Conservation (phyloP, 163 green algal species). For the Scenedesmus sp. region DNA sequence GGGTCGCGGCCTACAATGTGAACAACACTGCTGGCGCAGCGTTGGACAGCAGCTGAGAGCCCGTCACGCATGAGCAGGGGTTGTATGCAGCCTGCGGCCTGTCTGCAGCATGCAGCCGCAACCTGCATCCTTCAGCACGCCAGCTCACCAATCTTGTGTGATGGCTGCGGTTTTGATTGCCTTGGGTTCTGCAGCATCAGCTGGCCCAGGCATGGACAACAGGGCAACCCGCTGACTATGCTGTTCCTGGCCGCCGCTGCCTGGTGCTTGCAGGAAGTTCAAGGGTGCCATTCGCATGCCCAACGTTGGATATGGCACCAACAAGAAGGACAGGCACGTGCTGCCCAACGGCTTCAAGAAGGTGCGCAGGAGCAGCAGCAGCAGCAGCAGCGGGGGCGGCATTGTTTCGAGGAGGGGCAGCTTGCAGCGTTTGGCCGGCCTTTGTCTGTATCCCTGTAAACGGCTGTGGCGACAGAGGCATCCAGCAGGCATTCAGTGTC, state of each 20-base stretch:
- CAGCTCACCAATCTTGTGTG: no score
- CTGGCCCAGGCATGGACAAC: not conserved
- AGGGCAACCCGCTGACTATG: not conserved
- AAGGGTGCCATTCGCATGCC: constrained; percentile 96
- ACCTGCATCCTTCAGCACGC: no score
- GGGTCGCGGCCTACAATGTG: no score
- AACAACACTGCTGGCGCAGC: no score
- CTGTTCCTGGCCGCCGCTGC: not conserved
- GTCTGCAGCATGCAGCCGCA: no score
- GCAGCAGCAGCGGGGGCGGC: constrained; percentile 12
- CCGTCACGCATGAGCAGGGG: no score
- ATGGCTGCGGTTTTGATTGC: no score
- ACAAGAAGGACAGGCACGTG: constrained; percentile 96
- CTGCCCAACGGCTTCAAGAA: constrained; percentile 91
- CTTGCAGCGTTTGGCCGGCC: not conserved
- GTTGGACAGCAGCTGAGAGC: no score
- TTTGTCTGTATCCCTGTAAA: no score
- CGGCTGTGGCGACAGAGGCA: not conserved
- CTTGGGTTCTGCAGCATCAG: not conserved
- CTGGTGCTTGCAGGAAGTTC: constrained; percentile 89
- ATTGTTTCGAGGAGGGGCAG: not conserved
- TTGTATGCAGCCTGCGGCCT: no score
- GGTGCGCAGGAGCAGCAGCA: constrained; percentile 12
- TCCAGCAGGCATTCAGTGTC: no score
- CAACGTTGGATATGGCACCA: constrained; percentile 98